phyloP scores from a whole-genome alignment of 2,329 filamentous ascomycete species.

The Verticillium isaacii region DNA sequence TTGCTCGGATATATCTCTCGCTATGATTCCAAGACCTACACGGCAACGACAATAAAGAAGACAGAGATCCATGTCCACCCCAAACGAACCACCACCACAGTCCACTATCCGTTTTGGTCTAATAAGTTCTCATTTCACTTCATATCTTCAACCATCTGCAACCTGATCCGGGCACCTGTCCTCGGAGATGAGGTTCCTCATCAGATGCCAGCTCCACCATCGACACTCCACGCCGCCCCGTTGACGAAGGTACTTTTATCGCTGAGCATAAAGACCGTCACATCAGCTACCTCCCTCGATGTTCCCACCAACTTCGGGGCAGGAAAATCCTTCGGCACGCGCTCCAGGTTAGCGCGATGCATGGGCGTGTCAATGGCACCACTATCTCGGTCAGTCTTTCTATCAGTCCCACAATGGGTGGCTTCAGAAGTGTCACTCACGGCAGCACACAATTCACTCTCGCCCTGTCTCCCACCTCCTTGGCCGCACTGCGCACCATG shows the following conservation, averaged over 20 bases:
- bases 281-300: slow-evolving; percentile 5
- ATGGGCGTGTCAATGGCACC: slow-evolving; percentile 8
- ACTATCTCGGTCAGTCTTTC: neutral
- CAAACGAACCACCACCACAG: no score
- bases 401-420: no score
- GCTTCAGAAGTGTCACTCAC: neutral
- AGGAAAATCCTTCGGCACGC: slow-evolving; percentile 4
- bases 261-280: slow-evolving; percentile 6
- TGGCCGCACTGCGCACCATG: slow-evolving; percentile 7
- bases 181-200: no score
- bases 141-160: neutral
- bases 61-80: no score
- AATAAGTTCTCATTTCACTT: neutral
- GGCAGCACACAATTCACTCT: slow-evolving; percentile 7
- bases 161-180: no score
- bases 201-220: slow-evolving; percentile 4
- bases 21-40: no score
- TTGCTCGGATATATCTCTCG: no score
- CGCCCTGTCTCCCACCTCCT: slow-evolving; percentile 5
- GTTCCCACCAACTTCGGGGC: slow-evolving; percentile 4
- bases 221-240: slow-evolving; percentile 7
- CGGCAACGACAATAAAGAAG: no score
- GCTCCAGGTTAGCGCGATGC: slow-evolving; percentile 6
- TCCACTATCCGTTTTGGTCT: no score
- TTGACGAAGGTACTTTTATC: slow-evolving; percentile 5